phyloP scores from a whole-genome alignment of 2,329 filamentous ascomycete species.

The Stachybotrys echinatus region DNA sequence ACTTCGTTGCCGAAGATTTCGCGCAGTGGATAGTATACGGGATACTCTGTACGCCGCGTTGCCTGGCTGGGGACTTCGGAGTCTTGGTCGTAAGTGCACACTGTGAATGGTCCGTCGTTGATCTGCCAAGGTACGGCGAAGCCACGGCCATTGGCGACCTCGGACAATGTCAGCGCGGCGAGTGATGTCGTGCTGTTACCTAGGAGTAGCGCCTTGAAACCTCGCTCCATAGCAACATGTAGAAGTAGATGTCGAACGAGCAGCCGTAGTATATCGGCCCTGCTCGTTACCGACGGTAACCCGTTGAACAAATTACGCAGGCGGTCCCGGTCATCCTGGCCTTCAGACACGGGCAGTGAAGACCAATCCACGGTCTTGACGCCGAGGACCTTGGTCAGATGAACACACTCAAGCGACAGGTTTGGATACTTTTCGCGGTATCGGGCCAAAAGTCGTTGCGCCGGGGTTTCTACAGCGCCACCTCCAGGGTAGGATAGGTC shows the following conservation, averaged over 20 bases:
- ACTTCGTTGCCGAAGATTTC: slow-evolving; percentile 84
- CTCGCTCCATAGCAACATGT: slow-evolving; percentile 51
- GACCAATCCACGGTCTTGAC: slow-evolving; percentile 50
- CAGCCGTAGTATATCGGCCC: slow-evolving; percentile 65
- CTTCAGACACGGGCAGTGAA: slow-evolving; percentile 27
- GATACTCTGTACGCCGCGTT: slow-evolving; percentile 19
- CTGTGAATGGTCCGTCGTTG: slow-evolving; percentile 59
- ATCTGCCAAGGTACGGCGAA: slow-evolving; percentile 78
- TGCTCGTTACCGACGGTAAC: slow-evolving; percentile 69
- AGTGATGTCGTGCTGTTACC: slow-evolving; percentile 84
- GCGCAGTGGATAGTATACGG: slow-evolving; percentile 72
- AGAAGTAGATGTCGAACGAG: slow-evolving; percentile 69
- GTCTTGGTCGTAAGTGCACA: slow-evolving; percentile 22
- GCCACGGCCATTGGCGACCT: slow-evolving; percentile 87
- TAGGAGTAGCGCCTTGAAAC: slow-evolving; percentile 69
- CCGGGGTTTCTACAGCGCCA: slow-evolving; percentile 12
- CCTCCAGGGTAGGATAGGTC: slow-evolving; percentile 16
- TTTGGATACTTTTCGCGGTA: slow-evolving; percentile 60
- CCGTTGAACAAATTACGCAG: slow-evolving; percentile 52
- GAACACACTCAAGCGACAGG: slow-evolving; percentile 56
- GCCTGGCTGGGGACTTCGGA: slow-evolving; percentile 13
- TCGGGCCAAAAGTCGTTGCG: slow-evolving; percentile 42
- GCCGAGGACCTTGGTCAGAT: slow-evolving; percentile 58
- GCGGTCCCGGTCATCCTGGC: slow-evolving; percentile 26
- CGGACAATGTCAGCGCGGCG: slow-evolving; percentile 77